Evolutionary conservation across 768 basidiomycete species (phyloP).

Genomic region (Trametes coccinea): DNA sequence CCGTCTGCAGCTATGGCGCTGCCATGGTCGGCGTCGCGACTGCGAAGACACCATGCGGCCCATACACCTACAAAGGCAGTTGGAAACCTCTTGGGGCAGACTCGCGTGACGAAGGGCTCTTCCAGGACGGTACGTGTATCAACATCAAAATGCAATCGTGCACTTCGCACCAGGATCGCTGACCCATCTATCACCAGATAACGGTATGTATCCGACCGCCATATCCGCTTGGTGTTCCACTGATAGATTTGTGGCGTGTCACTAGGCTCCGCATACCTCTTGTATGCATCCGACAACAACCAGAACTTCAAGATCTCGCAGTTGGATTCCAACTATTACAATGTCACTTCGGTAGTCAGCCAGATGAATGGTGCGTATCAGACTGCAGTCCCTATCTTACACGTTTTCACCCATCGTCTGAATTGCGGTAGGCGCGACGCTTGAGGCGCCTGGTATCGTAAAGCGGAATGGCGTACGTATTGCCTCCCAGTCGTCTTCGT

Average conservation of each 20-base stretch:
- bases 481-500: constrained; percentile 1
- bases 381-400: background rate
- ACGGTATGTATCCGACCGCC: background rate
- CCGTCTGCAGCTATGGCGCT: constrained; percentile 52
- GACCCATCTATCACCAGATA: background rate
- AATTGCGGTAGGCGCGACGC: constrained; percentile 44
- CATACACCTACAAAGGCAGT: constrained; percentile 56
- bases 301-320: constrained; percentile 67
- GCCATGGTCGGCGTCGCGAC: constrained; percentile 64
- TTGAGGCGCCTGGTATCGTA: constrained; percentile 63
- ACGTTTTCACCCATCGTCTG: background rate
- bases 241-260: too few species aligned
- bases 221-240: too few species aligned
- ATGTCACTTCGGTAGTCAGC: constrained; percentile 48
- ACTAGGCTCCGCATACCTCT: constrained; percentile 49
- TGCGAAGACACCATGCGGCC: constrained; percentile 58
- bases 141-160: too few species aligned
- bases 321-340: constrained; percentile 59
- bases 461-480: constrained; percentile 51
- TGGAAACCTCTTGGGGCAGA: constrained; percentile 59
- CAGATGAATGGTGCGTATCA: constrained; percentile 42
- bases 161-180: too few species aligned
- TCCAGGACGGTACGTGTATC: constrained; percentile 48
- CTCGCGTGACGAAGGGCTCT: constrained; percentile 60
- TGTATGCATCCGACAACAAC: constrained; percentile 69